These are phyloP conservation scores for Ophiostoma triangulosporum DNA, from an alignment of 2,329 filamentous ascomycete genomes.

Conservation along the genomic window DNA sequence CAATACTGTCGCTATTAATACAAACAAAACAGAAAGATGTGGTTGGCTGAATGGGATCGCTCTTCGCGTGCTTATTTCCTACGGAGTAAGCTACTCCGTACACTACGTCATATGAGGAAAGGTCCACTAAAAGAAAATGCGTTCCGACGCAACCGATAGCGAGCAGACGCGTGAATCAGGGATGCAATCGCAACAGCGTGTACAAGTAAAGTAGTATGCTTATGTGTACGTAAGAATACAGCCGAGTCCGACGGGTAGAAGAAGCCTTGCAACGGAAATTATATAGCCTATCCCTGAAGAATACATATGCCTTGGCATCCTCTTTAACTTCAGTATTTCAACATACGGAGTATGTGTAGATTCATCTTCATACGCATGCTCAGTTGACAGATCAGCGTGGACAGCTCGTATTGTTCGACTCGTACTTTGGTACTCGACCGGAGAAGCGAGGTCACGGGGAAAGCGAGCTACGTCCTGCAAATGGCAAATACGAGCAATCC, in stretches of 20 bases:
- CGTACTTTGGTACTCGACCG: too few species aligned
- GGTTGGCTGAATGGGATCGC: background rate
- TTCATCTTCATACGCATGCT: too few species aligned
- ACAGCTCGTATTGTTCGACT: too few species aligned
- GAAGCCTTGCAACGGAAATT: background rate
- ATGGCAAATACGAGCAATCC: background rate
- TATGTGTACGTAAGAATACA: background rate
- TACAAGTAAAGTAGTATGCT: background rate
- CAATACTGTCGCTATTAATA: too few species aligned
- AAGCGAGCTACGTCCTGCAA: background rate
- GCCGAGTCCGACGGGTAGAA: background rate
- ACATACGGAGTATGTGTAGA: too few species aligned
- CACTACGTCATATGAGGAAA: background rate
- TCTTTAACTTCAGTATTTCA: too few species aligned
- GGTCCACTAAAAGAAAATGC: background rate
- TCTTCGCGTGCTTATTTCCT: background rate
- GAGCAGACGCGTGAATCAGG: background rate
- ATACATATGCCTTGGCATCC: background rate
- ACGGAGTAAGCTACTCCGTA: too few species aligned
- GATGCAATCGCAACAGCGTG: background rate
- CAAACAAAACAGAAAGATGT: background rate
- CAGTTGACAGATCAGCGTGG: too few species aligned
- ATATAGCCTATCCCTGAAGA: background rate
- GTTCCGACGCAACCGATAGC: background rate
- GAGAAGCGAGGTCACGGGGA: too few species aligned